Base-by-base conservation (phyloP, 305 asterid species). In the Fraxinus greggii region DNA sequence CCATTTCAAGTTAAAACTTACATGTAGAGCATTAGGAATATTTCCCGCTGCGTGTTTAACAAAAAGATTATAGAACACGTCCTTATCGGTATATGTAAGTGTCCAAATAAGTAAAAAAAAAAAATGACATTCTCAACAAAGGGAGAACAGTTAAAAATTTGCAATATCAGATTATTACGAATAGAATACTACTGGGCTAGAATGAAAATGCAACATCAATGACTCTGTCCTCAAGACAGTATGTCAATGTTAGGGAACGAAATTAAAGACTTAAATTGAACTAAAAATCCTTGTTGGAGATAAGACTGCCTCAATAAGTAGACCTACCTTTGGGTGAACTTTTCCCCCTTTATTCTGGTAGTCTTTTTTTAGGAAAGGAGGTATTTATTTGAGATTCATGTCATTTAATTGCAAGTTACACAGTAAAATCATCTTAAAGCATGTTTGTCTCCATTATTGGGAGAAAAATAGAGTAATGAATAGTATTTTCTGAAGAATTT, bases 181-280 rank as follows among this genome's bases (percentile, higher is more conserved):
- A 19, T 7, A 67, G 56, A 67, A 51, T 26, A 74, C 2, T 8
- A 28, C 15, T 31, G 24, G 54, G 23, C 35, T 38, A 28, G 2
- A 26, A 15, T 19, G 45, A 81, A 2, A 23, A 38, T 32, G 59
- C 70, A 65, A 40, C 40, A 74, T 40, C 29, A 7, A 75, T 7
- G 32, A 69, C 70, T 38, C 74, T 72, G 72, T 61, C 29, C 76
- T 35, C 31, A 17, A 38, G 78, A 69, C 77, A 75, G 54, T 26
- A 82, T 17, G 67, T 28, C 79, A 56, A 9, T 24, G 38, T 63
- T 29, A 67, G 73, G 83, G 35, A 7, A 72, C 72, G 9, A 42
- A 19, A 67, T 36, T 1, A 70, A 7, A 36, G 75, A 31, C n/a
- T 7, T 8, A 36, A 56, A 59, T 40, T 67, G 17, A 32, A 36